Evolutionary conservation across 306 rosid species (phyloP).

Genomic region (Trifolium dubium): DNA sequence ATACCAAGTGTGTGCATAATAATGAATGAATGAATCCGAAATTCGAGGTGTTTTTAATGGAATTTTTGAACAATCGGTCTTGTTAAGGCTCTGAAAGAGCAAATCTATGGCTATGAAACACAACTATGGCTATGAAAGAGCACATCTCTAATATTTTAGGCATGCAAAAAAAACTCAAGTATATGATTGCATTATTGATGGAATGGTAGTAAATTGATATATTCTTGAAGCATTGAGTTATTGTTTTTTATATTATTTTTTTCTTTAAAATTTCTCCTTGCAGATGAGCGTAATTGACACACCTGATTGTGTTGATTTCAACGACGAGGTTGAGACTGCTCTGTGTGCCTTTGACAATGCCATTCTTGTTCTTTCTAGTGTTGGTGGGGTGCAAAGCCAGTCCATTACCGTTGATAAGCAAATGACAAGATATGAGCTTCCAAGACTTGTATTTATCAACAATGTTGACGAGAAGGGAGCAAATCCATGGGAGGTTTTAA

Average conservation of each 20-base stretch:
- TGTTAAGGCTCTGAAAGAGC: no score
- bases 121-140: no score
- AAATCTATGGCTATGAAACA: no score
- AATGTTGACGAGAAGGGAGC: neutral
- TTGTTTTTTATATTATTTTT: no score
- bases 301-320: neutral
- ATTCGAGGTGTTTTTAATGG: no score
- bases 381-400: neutral
- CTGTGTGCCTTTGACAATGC: neutral
- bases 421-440: neutral
- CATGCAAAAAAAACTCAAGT: neutral
- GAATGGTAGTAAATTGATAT: neutral
- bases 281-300: neutral
- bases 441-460: neutral
- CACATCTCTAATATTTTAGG: no score
- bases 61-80: no score
- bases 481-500: neutral
- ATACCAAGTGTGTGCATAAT: no score
- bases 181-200: neutral
- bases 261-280: neutral
- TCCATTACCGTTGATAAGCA: neutral
- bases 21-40: no score
- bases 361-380: neutral
- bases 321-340: neutral
- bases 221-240: neutral